A percentile compares a stretch with the other conserved stretches of the same genome.
Conservation (phyloP, 2,329 filamentous ascomycete species). For the Penicillium expansum region DNA sequence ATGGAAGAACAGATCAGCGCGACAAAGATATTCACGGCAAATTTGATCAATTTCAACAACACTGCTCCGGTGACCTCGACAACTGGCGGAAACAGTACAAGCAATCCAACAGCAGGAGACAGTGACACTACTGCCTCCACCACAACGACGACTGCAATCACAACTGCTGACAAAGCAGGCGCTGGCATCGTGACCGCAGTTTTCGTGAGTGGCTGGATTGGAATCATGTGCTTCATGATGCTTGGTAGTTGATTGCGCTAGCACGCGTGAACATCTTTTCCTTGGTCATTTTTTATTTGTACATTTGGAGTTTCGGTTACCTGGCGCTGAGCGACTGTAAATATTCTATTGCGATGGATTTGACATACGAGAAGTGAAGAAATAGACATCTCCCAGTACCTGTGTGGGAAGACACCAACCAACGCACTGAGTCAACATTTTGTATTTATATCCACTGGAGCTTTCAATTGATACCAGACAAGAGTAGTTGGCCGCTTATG, state of each 20-base stretch:
- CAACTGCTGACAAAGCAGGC: constrained; percentile 37
- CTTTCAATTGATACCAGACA: background rate
- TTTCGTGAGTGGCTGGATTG: constrained; percentile 29
- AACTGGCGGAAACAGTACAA: constrained; percentile 57
- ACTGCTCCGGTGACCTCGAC: constrained; percentile 44
- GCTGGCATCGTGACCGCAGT: constrained; percentile 39
- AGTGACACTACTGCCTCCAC: constrained; percentile 7
- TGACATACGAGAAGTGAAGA: background rate
- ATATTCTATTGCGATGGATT: background rate
- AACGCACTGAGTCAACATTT: background rate
- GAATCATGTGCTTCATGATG: constrained; percentile 35
- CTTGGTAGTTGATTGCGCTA: constrained; percentile 19
- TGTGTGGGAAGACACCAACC: background rate
- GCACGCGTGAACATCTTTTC: background rate
- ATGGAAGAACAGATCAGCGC: constrained; percentile 70
- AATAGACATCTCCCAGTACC: too few species aligned
- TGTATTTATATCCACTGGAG: background rate
- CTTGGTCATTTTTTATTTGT: background rate
- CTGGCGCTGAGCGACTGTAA: background rate
- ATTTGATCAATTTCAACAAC: constrained; percentile 47
- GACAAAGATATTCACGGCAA: constrained; percentile 61
- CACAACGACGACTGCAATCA: constrained; percentile 12
- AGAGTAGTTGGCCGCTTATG: too few species aligned
- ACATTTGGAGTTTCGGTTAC: background rate
- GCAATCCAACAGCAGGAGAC: constrained; percentile 38